Percentiles rank a stretch among this genome's conserved stretches.
phyloP scores from a whole-genome alignment of 2,329 filamentous ascomycete genomes.

The Xylariaceae sp. region DNA sequence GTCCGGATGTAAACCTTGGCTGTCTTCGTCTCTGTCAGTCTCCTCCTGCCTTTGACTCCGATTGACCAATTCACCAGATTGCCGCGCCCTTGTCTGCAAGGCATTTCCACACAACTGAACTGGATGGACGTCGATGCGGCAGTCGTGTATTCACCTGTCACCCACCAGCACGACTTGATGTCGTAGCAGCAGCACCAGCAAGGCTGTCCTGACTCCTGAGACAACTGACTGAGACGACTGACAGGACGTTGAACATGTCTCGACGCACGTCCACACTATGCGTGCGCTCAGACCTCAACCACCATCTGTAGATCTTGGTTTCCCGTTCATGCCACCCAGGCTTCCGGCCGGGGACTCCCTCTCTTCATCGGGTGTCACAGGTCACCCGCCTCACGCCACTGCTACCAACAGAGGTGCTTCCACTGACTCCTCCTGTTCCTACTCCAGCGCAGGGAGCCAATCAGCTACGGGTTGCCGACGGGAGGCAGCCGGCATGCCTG shows the following conservation, averaged over 20 bases:
- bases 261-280: not conserved
- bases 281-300: not conserved
- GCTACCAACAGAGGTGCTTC: not conserved
- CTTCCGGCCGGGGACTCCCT: not conserved
- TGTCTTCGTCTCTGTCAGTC: too few species aligned
- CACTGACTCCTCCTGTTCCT: not conserved
- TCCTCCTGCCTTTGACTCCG: too few species aligned
- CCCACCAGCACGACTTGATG: too few species aligned
- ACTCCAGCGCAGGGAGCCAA: not conserved
- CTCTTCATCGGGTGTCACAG: not conserved
- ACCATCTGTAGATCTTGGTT: not conserved
- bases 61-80: not conserved
- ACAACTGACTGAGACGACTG: not conserved
- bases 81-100: too few species aligned
- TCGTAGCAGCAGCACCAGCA: too few species aligned
- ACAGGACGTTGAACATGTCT: not conserved
- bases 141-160: too few species aligned
- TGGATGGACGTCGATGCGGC: too few species aligned
- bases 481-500: not conserved
- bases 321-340: not conserved
- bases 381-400: conserved; percentile 1
- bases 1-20: too few species aligned
- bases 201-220: too few species aligned
- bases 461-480: not conserved
- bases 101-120: too few species aligned